Percentiles rank a stretch among this genome's conserved stretches.
These are phyloP conservation scores for Cladophialophora yegresii DNA, from an alignment of 2,329 filamentous ascomycete species.

Conservation along the genomic window DNA sequence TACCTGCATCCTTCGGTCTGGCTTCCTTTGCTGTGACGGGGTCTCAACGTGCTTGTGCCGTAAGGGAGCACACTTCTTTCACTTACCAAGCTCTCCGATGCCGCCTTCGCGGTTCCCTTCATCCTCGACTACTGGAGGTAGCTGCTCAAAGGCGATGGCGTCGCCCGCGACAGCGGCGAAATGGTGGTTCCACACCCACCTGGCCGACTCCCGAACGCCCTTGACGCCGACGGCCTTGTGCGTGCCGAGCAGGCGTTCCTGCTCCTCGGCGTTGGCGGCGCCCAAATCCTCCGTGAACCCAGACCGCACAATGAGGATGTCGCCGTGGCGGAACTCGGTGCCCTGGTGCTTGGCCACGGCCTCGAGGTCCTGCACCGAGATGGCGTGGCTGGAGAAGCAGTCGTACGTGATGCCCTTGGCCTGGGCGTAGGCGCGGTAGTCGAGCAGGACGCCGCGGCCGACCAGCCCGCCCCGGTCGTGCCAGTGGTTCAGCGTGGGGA, in stretches of 20 bases:
- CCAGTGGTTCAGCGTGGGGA: constrained; percentile 40
- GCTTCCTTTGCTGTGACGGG: no score
- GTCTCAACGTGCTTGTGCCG: no score
- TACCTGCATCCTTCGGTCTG: background rate
- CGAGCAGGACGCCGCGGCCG: constrained; percentile 51
- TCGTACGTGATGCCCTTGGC: constrained; percentile 43
- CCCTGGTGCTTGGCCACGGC: constrained; percentile 59
- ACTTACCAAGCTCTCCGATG: constrained; percentile 46
- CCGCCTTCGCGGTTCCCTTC: constrained; percentile 32
- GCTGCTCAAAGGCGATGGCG: constrained; percentile 57
- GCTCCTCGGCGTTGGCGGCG: constrained; percentile 45
- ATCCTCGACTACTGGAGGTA: constrained; percentile 43
- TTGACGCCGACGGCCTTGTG: constrained; percentile 54
- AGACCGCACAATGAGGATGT: constrained; percentile 66
- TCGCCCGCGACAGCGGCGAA: constrained; percentile 62
- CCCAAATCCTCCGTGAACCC: constrained; percentile 64
- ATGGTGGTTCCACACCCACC: constrained; percentile 61
- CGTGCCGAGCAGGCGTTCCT: constrained; percentile 38
- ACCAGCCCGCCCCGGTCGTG: constrained; percentile 46
- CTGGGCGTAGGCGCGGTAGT: constrained; percentile 50
- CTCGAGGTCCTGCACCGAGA: constrained; percentile 61
- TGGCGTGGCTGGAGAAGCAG: constrained; percentile 46
- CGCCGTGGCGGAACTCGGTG: constrained; percentile 60
- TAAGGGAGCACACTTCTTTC: background rate
- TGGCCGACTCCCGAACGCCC: constrained; percentile 51